Percentiles rank a stretch among this genome's conserved stretches.
These are phyloP conservation scores for Fusarium sacchari DNA, from an alignment of 2,329 filamentous ascomycete genomes.

Conservation along the genomic window DNA sequence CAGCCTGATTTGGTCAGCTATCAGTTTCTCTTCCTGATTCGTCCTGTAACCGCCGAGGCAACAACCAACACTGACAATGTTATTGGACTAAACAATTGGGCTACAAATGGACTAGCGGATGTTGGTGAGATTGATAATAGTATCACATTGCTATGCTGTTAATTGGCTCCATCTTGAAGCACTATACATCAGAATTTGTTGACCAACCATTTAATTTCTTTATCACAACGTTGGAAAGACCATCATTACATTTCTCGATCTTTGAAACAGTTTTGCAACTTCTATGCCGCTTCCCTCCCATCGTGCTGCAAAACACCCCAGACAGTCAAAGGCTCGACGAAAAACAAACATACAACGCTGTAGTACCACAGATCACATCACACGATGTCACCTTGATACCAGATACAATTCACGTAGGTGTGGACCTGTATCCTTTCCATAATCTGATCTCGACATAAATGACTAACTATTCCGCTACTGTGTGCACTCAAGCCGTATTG, in stretches of 20 bases:
- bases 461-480: accelerated
- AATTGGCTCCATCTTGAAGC: no score
- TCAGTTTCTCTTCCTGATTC: background rate
- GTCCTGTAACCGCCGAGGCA: background rate
- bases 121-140: no score
- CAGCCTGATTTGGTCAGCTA: background rate
- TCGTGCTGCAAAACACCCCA: no score
- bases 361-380: background rate
- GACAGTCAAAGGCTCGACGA: no score
- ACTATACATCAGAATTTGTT: no score
- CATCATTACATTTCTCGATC: no score
- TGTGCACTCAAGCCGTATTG: accelerated
- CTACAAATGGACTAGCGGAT: background rate
- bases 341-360: no score
- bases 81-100: background rate
- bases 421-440: background rate
- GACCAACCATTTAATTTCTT: no score
- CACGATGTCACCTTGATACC: background rate
- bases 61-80: background rate
- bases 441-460: accelerated
- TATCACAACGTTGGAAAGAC: no score
- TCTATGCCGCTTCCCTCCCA: no score
- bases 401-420: accelerated
- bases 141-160: no score
- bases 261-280: no score